Conservation (phyloP, 2,329 filamentous ascomycete species). For the Talaromyces atroroseus region DNA sequence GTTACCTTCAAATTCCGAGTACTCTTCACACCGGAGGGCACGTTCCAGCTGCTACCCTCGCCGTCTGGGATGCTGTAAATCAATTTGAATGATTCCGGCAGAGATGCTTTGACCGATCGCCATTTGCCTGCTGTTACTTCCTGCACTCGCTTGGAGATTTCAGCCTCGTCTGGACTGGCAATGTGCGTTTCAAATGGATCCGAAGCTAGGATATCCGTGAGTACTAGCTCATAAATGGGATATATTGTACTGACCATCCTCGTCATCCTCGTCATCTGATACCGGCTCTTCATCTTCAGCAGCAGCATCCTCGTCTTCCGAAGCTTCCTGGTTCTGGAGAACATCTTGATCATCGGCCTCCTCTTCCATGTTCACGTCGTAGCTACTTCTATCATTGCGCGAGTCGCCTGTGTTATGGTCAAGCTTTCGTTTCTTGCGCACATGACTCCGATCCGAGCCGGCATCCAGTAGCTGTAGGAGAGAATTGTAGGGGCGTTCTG, state of each 20-base stretch:
- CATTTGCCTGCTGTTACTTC: slow-evolving; percentile 46
- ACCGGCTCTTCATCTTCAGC: slow-evolving; percentile 32
- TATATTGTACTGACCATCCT: slow-evolving; percentile 23
- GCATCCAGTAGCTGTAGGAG: slow-evolving; percentile 52
- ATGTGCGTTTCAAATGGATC: slow-evolving; percentile 84
- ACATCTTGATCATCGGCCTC: slow-evolving; percentile 37
- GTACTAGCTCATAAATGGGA: not conserved
- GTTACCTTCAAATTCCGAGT: slow-evolving; percentile 33
- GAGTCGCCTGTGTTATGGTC: slow-evolving; percentile 28
- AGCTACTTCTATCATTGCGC: slow-evolving; percentile 21
- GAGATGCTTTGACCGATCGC: slow-evolving; percentile 38
- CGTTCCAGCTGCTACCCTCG: slow-evolving; percentile 20
- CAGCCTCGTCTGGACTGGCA: slow-evolving; percentile 58
- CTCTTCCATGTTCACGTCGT: slow-evolving; percentile 20
- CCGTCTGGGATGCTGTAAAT: slow-evolving; percentile 26
- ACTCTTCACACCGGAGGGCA: slow-evolving; percentile 27
- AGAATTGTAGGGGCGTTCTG: slow-evolving; percentile 48
- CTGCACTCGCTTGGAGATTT: slow-evolving; percentile 49
- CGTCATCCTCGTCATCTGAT: slow-evolving; percentile 30
- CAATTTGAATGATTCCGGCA: slow-evolving; percentile 27
- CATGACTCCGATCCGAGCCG: slow-evolving; percentile 31
- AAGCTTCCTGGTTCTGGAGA: slow-evolving; percentile 46
- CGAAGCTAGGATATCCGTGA: slow-evolving; percentile 32
- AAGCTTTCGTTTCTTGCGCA: slow-evolving; percentile 51
- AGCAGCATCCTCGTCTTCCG: slow-evolving; percentile 37